These are phyloP conservation scores for Thyridium curvatum DNA, from an alignment of 2,329 filamentous ascomycete genomes.

Conservation along the genomic window DNA sequence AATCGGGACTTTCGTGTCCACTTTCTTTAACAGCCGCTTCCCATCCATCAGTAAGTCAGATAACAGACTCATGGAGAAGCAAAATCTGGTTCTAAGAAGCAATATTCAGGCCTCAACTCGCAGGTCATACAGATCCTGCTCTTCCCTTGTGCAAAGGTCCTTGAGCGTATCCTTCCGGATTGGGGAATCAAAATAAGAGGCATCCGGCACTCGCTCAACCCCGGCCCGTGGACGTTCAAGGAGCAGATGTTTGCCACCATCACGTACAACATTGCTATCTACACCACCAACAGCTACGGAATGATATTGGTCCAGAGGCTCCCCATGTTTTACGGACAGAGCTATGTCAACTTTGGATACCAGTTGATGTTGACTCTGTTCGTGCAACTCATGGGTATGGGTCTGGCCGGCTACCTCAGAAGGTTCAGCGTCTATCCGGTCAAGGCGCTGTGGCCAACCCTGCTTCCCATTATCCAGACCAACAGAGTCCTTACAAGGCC, in stretches of 20 bases:
- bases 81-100: too few species aligned
- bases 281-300: constrained; percentile 25
- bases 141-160: constrained; percentile 36
- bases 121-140: constrained; percentile 37
- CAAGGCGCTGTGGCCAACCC: constrained; percentile 33
- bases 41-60: constrained; percentile 25
- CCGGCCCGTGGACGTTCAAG: constrained; percentile 33
- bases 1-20: constrained; percentile 30
- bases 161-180: constrained; percentile 35
- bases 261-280: constrained; percentile 28
- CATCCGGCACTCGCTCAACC: constrained; percentile 30
- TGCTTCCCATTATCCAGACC: constrained; percentile 28
- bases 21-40: constrained; percentile 33
- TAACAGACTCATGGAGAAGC: not conserved
- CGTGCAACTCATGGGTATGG: constrained; percentile 35
- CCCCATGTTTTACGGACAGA: constrained; percentile 32
- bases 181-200: constrained; percentile 35
- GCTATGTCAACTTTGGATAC: constrained; percentile 31
- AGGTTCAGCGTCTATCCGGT: constrained; percentile 31
- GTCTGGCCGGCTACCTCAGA: constrained; percentile 30
- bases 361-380: constrained; percentile 32
- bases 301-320: constrained; percentile 26
- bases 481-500: constrained; percentile 23
- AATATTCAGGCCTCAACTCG: too few species aligned
- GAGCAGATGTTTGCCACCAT: constrained; percentile 36